Conservation (phyloP, 2,329 filamentous ascomycete species). For the Sporothrix humicola region DNA sequence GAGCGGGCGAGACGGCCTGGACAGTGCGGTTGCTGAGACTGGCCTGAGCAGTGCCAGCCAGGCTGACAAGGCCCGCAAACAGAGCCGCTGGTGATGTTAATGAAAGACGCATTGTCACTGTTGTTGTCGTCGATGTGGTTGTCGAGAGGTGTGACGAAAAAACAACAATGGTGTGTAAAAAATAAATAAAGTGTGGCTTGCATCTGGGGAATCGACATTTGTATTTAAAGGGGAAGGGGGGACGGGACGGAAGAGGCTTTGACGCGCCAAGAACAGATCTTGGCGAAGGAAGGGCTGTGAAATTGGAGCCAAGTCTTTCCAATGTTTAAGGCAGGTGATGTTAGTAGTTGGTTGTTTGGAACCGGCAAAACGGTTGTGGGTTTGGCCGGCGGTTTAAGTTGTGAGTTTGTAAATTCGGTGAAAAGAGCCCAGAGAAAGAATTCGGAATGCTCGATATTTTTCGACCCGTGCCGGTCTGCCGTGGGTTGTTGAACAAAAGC, state of each 20-base stretch:
- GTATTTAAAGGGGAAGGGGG: background rate
- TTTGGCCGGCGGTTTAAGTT: too few species aligned
- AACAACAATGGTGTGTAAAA: too few species aligned
- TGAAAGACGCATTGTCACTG: background rate
- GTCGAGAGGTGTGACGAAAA: background rate
- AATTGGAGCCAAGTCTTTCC: background rate
- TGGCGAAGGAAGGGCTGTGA: background rate
- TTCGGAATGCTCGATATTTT: too few species aligned
- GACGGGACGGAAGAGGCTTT: background rate
- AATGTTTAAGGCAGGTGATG: background rate
- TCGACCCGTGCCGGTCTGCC: too few species aligned
- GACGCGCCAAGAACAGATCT: slow-evolving; percentile 20
- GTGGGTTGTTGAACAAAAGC: too few species aligned
- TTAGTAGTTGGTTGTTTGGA: background rate
- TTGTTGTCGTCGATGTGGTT: background rate
- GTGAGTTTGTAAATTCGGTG: too few species aligned
- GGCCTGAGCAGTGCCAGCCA: background rate
- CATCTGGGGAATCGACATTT: background rate
- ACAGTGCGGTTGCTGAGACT: background rate
- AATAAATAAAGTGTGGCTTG: background rate
- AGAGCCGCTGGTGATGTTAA: background rate
- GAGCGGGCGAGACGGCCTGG: background rate
- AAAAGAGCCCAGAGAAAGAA: too few species aligned
- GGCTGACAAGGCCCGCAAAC: background rate
- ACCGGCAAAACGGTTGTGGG: background rate